Evolutionary conservation across 2,329 filamentous ascomycete species (phyloP), one percentile per base, ranked within the genome.

Genomic region (Colletotrichum liriopes): DNA sequence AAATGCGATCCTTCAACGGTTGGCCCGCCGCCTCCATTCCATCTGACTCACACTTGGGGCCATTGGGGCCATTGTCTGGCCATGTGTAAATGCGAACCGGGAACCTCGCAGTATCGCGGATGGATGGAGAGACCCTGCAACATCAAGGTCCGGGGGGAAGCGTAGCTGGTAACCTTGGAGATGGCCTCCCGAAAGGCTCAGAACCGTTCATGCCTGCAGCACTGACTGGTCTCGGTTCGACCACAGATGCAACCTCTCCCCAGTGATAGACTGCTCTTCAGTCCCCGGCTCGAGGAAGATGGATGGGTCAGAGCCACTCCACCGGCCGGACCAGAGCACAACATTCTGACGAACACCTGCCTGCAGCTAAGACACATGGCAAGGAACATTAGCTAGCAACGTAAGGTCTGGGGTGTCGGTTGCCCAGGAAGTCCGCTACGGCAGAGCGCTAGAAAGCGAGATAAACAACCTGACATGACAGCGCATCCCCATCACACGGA

Each of bases 371-470:
- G 32, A 58, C 61, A 26, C 18, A 32, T 26, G 29, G 41, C 39
- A 39, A 20, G 60, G 47, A 54, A 43, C 35, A 8, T 59, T 43
- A 43, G 43, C 39, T 70, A 68, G 69, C 65, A 59, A 72, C 69
- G 60, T 93, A 61, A 56, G 59, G 54, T 45, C 62, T 23, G 39
- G 65, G 37, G 32, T 47, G 54, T 32, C 39, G 64, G 69, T 72
- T 72, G 67, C 69, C 69, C 61, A 35, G 69, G 65, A 60, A 47
- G 65, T 43, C 49, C 64, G 43, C 68, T 59, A 68, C n/a, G 49
- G 41, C 37, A 45, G 9, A 37, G 43, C 32, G 47, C 37, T 67
- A 60, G 41, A 49, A 51, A 43, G 59, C 35, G 20, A 64, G 37
- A 26, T 55, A 43, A 49, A 45, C 52, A 55, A 62, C 51, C 49